Percentiles rank a stretch among this genome's conserved stretches.
Evolutionary conservation across 768 basidiomycete species (phyloP).

Genomic region (Pholiota microspora): DNA sequence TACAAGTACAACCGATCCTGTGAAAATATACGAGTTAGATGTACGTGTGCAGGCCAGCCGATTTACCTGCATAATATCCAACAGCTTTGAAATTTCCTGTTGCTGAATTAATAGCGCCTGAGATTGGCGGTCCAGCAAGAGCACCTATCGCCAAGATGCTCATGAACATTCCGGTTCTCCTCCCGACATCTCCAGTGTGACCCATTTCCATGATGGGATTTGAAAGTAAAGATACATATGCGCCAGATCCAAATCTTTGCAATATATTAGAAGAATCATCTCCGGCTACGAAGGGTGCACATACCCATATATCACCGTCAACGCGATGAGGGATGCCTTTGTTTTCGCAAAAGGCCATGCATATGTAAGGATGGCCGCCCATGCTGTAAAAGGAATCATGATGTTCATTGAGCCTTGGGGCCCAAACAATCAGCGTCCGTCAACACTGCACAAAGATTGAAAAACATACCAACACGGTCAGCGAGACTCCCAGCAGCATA

Average conservation of each 20-base stretch:
- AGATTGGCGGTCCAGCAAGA: slow-evolving; percentile 69
- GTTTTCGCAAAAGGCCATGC: slow-evolving; percentile 65
- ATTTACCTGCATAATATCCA: slow-evolving; percentile 53
- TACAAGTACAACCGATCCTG: slow-evolving; percentile 24
- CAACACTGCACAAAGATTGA: background rate
- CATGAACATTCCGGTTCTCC: slow-evolving; percentile 63
- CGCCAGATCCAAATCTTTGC: slow-evolving; percentile 65
- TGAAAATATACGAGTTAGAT: background rate
- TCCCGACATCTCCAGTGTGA: slow-evolving; percentile 56
- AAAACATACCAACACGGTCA: slow-evolving; percentile 49
- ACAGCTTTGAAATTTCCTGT: slow-evolving; percentile 53
- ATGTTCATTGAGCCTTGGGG: slow-evolving; percentile 60
- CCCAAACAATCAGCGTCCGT: background rate
- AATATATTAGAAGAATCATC: slow-evolving; percentile 11
- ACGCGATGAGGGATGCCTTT: slow-evolving; percentile 42
- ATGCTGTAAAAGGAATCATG: slow-evolving; percentile 59
- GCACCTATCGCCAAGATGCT: slow-evolving; percentile 61
- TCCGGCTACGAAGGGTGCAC: slow-evolving; percentile 14
- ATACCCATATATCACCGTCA: slow-evolving; percentile 67
- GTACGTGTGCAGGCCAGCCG: background rate
- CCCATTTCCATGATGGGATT: slow-evolving; percentile 65
- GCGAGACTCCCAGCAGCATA: slow-evolving; percentile 49
- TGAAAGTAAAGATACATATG: slow-evolving; percentile 54
- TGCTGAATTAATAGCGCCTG: slow-evolving; percentile 59
- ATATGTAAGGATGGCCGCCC: slow-evolving; percentile 59